phyloP scores from a whole-genome alignment of 257 asterid species.

The Scutellaria minor region DNA sequence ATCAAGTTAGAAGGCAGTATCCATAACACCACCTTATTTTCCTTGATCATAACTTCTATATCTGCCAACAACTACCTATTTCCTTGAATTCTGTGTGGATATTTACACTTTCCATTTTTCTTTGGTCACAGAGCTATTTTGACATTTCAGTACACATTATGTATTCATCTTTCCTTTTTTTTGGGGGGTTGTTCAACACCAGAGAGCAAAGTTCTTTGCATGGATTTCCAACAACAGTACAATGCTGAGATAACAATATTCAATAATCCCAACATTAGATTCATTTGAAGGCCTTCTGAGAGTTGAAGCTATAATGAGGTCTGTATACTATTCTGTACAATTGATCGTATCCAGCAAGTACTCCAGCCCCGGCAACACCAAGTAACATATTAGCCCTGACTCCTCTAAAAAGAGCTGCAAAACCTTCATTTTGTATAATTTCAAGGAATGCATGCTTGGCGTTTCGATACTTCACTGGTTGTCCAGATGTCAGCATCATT shows the following conservation, averaged over 20 bases:
- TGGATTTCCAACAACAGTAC: neutral
- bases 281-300: slow-evolving; percentile 66
- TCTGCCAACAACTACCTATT: neutral
- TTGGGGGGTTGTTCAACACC: no score
- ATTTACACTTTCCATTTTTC: neutral
- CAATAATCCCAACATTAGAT: slow-evolving; percentile 17
- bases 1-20: no score
- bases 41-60: no score
- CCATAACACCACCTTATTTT: no score
- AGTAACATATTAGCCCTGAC: slow-evolving; percentile 87
- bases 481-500: slow-evolving; percentile 98
- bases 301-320: slow-evolving; percentile 52
- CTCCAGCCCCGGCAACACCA: slow-evolving; percentile 97
- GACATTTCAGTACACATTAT: no score
- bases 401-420: slow-evolving; percentile 73
- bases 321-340: slow-evolving; percentile 63
- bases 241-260: slow-evolving; percentile 3
- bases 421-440: slow-evolving; percentile 71
- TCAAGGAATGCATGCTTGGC: slow-evolving; percentile 74
- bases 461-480: slow-evolving; percentile 65
- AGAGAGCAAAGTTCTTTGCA: no score
- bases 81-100: neutral
- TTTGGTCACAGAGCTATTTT: no score
- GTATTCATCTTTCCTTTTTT: no score
- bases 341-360: slow-evolving; percentile 95